Evolutionary conservation across 495 filamentous ascomycete species (phyloP), one percentile per base, ranked within the genome.

Genomic region (Hypoxylon fuscum): DNA sequence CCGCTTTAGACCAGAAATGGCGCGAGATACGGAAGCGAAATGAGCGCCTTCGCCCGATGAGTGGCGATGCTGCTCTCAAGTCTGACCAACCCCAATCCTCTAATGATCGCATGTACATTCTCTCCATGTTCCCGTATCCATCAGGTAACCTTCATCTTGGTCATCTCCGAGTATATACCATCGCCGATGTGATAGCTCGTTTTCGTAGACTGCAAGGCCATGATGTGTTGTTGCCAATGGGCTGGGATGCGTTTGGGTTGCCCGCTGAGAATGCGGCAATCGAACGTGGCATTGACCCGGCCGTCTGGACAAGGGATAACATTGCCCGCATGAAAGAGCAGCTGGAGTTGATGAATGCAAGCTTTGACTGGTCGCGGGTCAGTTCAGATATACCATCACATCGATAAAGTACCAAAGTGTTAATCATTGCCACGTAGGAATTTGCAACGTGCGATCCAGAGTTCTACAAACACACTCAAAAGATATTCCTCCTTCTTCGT

Each of bases 261-360:
- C 92, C 92, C 7, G 92, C 92, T 31, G 92, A 96, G 76, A 96
- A 96, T 76, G 92, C 92, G 14, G 92, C 92, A n/a, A 93, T 96
- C 57, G 91, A 96, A 75, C 78, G 88, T 47, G 90, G 90, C 31
- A 79, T 94, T 57, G 83, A 91, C 73, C 91, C 92, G 5, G 88
- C 84, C 10, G 77, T 75, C 0, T 96, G 92, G 92, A 96, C 92
- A 15, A 81, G 79, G 66, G 70, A 80, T 43, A 96, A 96, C 72
- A 96, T 96, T 48, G 74, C 76, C 9, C 84, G 78, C 56, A 96
- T 96, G 92, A 95, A 93, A 79, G 81, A 84, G 68, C 92, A 96
- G 77, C 72, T 96, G 53, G 74, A 76, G 56, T 76, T 76, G 25
- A 94, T 96, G 83, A 91, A 90, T 60, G 89, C 83, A 3, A 82